A percentile compares a stretch with the other conserved stretches of the same genome.
These are phyloP conservation scores for Candida jianshihensis DNA, from an alignment of 805 yeast genomes.

Conservation along the genomic window DNA sequence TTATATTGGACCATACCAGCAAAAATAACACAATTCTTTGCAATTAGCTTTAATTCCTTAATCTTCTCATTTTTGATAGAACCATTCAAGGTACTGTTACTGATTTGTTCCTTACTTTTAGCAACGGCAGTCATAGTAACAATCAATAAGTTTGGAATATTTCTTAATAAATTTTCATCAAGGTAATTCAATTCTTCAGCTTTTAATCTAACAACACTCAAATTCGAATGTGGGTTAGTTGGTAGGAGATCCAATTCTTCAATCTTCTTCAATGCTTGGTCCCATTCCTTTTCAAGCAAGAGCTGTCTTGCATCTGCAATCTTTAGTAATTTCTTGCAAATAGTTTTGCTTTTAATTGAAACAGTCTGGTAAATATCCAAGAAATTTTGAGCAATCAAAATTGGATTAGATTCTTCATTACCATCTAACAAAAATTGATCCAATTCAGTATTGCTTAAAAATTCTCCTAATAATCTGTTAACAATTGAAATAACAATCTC, in stretches of 20 bases:
- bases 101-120: slow-evolving; percentile 39
- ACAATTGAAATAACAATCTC: slow-evolving; percentile 71
- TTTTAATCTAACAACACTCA: slow-evolving; percentile 42
- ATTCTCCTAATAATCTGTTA: slow-evolving; percentile 73
- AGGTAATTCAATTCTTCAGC: slow-evolving; percentile 62
- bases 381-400: slow-evolving; percentile 30
- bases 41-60: slow-evolving; percentile 49
- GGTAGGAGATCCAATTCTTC: slow-evolving; percentile 65
- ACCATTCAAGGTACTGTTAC: slow-evolving; percentile 35
- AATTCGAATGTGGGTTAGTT: slow-evolving; percentile 28
- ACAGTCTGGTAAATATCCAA: slow-evolving; percentile 49
- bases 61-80: slow-evolving; percentile 47
- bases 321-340: slow-evolving; percentile 56
- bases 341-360: slow-evolving; percentile 53
- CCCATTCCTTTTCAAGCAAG: slow-evolving; percentile 53
- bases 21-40: slow-evolving; percentile 85
- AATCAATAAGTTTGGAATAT: slow-evolving; percentile 71
- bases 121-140: slow-evolving; percentile 77
- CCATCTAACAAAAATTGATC: slow-evolving; percentile 42
- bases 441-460: slow-evolving; percentile 62
- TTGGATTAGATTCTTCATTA: slow-evolving; percentile 36
- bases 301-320: slow-evolving; percentile 61
- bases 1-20: slow-evolving; percentile 93
- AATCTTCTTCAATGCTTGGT: slow-evolving; percentile 46
- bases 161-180: slow-evolving; percentile 68